phyloP scores from a whole-genome alignment of 345 rosid genomes.

The Camelina hispida region DNA sequence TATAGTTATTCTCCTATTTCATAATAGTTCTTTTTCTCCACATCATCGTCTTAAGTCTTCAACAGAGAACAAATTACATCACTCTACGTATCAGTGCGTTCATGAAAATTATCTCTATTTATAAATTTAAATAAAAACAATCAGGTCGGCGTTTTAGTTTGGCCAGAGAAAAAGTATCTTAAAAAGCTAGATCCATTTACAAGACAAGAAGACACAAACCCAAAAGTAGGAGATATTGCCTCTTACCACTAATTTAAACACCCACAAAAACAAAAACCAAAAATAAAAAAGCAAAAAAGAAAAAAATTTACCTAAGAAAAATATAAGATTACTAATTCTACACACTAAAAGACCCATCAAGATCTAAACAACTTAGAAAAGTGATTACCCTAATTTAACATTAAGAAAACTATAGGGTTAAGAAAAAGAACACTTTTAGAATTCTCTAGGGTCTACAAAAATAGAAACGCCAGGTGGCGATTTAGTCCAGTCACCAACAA shows the following conservation, averaged over 20 bases:
- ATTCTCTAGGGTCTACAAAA: slow-evolving; percentile 97
- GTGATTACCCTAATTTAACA: background rate
- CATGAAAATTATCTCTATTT: background rate
- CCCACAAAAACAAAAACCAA: slow-evolving; percentile 12
- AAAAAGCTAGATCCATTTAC: slow-evolving; percentile 49
- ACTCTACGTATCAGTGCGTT: slow-evolving; percentile 8
- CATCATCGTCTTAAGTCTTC: background rate
- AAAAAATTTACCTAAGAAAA: background rate
- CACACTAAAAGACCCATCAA: slow-evolving; percentile 9
- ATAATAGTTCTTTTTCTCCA: background rate
- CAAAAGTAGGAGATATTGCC: slow-evolving; percentile 44
- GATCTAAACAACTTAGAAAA: slow-evolving; percentile 10
- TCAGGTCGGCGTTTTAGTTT: slow-evolving; percentile 31
- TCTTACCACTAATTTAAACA: slow-evolving; percentile 38
- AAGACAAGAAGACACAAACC: slow-evolving; percentile 49
- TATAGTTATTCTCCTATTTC: background rate
- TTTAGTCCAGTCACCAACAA: slow-evolving; percentile 91
- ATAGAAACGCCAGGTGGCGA: slow-evolving; percentile 79
- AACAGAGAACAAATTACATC: background rate
- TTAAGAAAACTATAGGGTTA: background rate
- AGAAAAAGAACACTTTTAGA: slow-evolving; percentile 39
- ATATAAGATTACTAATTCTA: background rate
- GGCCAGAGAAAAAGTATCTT: slow-evolving; percentile 41
- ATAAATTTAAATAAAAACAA: background rate
- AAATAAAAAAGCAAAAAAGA: background rate